phyloP scores from a whole-genome alignment of 768 basidiomycete species.

The Amanita rimosa region DNA sequence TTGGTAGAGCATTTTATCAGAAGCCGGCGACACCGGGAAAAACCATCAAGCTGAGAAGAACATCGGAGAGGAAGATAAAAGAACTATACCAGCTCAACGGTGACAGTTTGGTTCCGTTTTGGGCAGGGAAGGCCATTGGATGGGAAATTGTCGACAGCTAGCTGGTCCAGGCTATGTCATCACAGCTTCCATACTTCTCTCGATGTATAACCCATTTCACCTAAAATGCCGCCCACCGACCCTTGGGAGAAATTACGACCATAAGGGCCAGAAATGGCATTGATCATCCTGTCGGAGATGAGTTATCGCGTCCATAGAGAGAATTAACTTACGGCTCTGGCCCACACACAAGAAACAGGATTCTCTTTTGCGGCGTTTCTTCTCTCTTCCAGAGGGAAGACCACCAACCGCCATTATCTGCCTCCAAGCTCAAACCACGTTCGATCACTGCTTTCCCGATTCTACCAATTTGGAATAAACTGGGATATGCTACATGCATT shows the following conservation, averaged over 20 bases:
- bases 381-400: slow-evolving; percentile 15
- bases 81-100: slow-evolving; percentile 35
- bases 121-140: slow-evolving; percentile 68
- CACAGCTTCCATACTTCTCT: slow-evolving; percentile 64
- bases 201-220: slow-evolving; percentile 48
- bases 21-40: slow-evolving; percentile 17
- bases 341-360: slow-evolving; percentile 70
- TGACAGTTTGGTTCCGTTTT: slow-evolving; percentile 69
- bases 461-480: slow-evolving; percentile 32
- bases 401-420: slow-evolving; percentile 23
- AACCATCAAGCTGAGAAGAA: slow-evolving; percentile 32
- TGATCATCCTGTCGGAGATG: slow-evolving; percentile 49
- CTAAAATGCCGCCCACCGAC: slow-evolving; percentile 51
- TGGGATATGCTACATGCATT: slow-evolving; percentile 8
- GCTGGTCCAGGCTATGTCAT: neutral
- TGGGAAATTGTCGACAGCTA: slow-evolving; percentile 46
- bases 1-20: slow-evolving; percentile 78
- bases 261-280: slow-evolving; percentile 62
- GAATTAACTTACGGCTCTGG: slow-evolving; percentile 58
- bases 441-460: slow-evolving; percentile 42
- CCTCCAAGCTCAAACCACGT: slow-evolving; percentile 22
- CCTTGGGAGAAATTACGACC: slow-evolving; percentile 73
- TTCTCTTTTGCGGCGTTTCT: slow-evolving; percentile 20
- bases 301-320: slow-evolving; percentile 3
- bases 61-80: slow-evolving; percentile 25